A percentile compares a stretch with the other conserved stretches of the same genome.
phyloP scores from a whole-genome alignment of 805 yeast genomes.

The Saccharomycopsis lassenensis region DNA sequence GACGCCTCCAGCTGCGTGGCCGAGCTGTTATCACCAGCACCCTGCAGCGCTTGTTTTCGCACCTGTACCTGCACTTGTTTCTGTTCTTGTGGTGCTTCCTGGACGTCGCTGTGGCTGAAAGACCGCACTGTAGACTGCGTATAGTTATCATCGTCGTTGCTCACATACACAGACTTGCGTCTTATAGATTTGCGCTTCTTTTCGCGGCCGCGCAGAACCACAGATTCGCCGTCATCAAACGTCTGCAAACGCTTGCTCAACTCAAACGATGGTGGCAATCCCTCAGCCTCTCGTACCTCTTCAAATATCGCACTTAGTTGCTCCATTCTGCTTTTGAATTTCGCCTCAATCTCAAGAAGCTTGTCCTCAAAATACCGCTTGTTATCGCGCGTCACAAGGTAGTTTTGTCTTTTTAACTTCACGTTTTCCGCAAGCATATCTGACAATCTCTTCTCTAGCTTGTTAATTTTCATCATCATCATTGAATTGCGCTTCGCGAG shows the following conservation, averaged over 20 bases:
- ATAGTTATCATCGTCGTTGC: conserved; percentile 21
- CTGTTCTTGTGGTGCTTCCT: too few relatives aligned
- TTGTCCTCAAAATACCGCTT: conserved; percentile 29
- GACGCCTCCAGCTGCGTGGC: background rate
- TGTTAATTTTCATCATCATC: conserved; percentile 39
- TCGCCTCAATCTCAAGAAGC: conserved; percentile 30
- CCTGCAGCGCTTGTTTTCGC: background rate
- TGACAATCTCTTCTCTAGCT: conserved; percentile 40
- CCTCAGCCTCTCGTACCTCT: conserved; percentile 22
- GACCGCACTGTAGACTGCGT: conserved; percentile 5
- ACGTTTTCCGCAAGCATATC: conserved; percentile 42
- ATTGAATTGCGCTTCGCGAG: conserved; percentile 49
- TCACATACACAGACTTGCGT: conserved; percentile 20
- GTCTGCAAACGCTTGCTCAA: conserved; percentile 1
- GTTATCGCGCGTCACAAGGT: conserved; percentile 23
- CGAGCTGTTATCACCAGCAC: background rate
- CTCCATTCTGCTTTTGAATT: conserved; percentile 31
- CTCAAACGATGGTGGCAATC: conserved; percentile 1
- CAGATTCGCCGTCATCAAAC: background rate
- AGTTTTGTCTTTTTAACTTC: conserved; percentile 28
- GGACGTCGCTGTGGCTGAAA: too few relatives aligned
- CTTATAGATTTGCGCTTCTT: conserved; percentile 10
- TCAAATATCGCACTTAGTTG: conserved; percentile 35
- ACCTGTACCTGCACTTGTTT: too few relatives aligned
- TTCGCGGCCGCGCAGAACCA: background rate